Conservation (phyloP, 352 stramenopile genomes). For the Globisporangium middletonii region DNA sequence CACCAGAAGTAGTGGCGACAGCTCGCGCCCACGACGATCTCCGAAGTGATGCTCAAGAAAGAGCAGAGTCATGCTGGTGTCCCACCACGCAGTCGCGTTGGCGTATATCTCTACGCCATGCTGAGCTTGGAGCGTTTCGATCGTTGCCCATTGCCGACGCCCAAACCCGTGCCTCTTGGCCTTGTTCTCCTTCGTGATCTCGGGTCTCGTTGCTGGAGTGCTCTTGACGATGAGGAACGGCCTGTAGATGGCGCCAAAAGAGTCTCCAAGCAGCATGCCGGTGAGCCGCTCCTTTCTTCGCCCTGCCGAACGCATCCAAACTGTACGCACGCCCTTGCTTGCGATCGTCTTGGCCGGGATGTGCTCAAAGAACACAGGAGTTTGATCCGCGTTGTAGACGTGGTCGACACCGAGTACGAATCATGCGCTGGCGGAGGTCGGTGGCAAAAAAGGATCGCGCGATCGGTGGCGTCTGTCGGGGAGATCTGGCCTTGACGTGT, state of each 20-base stretch:
- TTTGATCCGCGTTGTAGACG: slow-evolving; percentile 14
- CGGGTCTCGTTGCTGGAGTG: neutral
- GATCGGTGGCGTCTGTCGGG: neutral
- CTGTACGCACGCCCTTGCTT: slow-evolving; percentile 8
- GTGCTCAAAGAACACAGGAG: slow-evolving; percentile 21
- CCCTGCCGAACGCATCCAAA: slow-evolving; percentile 17
- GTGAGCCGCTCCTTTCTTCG: slow-evolving; percentile 22
- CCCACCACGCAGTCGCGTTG: slow-evolving; percentile 27
- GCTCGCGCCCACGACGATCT: neutral
- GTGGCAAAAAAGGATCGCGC: neutral
- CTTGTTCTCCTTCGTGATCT: slow-evolving; percentile 9
- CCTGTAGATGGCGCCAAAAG: slow-evolving; percentile 21
- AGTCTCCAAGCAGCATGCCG: slow-evolving; percentile 8
- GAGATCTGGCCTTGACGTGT: slow-evolving; percentile 1
- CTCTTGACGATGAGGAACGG: slow-evolving; percentile 25
- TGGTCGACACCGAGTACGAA: slow-evolving; percentile 2
- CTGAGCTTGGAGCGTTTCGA: slow-evolving; percentile 12
- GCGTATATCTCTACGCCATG: slow-evolving; percentile 15
- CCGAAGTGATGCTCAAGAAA: slow-evolving; percentile 20
- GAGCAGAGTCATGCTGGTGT: slow-evolving; percentile 17
- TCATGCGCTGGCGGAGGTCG: neutral
- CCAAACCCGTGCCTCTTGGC: slow-evolving; percentile 15
- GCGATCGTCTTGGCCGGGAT: slow-evolving; percentile 15
- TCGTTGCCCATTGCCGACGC: slow-evolving; percentile 9
- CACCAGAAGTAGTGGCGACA: slow-evolving; percentile 4